A percentile compares a stretch with the other conserved stretches of the same genome.
phyloP scores from a whole-genome alignment of 352 stramenopile species.

The Phytophthora agathidicida region DNA sequence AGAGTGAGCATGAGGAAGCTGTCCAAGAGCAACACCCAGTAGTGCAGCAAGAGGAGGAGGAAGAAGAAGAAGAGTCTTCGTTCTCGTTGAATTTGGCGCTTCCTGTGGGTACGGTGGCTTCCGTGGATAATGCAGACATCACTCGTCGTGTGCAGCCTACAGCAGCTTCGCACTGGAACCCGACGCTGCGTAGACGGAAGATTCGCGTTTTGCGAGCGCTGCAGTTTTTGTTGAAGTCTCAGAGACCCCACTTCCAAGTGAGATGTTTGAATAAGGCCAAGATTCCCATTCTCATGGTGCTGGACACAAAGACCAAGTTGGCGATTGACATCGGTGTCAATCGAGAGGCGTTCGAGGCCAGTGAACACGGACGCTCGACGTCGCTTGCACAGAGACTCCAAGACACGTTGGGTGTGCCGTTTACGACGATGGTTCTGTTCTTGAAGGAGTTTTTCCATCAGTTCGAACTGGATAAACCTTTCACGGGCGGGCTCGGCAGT shows the following conservation, averaged over 20 bases:
- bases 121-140: constrained; percentile 28
- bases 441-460: constrained; percentile 84
- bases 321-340: constrained; percentile 74
- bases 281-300: constrained; percentile 77
- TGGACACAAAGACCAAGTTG: constrained; percentile 56
- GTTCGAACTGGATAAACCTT: constrained; percentile 81
- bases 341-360: constrained; percentile 55
- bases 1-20: background rate
- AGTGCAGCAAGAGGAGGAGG: constrained; percentile 34
- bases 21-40: background rate
- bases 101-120: constrained; percentile 24
- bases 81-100: constrained; percentile 74
- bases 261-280: constrained; percentile 77
- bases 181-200: constrained; percentile 61
- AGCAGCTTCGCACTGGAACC: constrained; percentile 77
- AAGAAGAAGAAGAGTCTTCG: constrained; percentile 41
- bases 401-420: constrained; percentile 43
- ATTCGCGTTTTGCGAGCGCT: constrained; percentile 58
- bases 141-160: constrained; percentile 35
- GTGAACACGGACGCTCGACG: constrained; percentile 71
- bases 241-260: constrained; percentile 61
- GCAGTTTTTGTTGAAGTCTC: constrained; percentile 52
- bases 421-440: constrained; percentile 63
- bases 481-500: constrained; percentile 76
- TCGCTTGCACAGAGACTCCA: constrained; percentile 60